Evolutionary conservation across 257 asterid genomes (phyloP), one percentile per base, ranked within the genome.

Genomic region (Solanum verrucosum): DNA sequence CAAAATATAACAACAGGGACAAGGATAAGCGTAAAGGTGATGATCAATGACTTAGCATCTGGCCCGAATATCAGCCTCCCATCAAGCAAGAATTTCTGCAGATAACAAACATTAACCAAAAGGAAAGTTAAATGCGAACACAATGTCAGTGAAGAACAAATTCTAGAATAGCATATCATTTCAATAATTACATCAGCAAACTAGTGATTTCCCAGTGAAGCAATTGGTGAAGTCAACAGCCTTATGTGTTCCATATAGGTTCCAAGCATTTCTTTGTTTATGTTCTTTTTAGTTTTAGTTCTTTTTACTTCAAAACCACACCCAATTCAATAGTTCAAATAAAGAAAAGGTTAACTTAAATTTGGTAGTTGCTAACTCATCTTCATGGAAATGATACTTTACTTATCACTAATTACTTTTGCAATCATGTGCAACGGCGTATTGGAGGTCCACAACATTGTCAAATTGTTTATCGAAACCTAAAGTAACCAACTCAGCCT

Each of bases 1-100:
- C 97, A 93, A 83, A 95, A 95, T 88, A 92, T 79, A 87, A 90
- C 77, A 25, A 93, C 88, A 35, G 98, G 98, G 85, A 90, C 91
- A 29, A 93, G 87, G 91, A 95, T 95, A 46, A 95, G 92, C 56
- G 87, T 90, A 88, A 92, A 38, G 49, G 98, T 92, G 70, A 92
- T 84, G 60, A 93, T 89, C 81, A 95, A 90, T 70, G 97, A 94
- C 92, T 89, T 93, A 15, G 93, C 93, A 84, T 95, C 98, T 31
- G 98, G 98, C 86, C 98, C 98, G 81, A 95, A 95, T 88, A 95
- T 87, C 85, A 94, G 89, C 93, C 98, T 90, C 84, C 97, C 98
- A 38, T 92, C 94, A 72, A 90, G 90, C 46, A 91, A 81, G 91
- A 94, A 95, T 91, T 88, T 95, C 98, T 95, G 97, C 93, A 89